Evolutionary conservation across 352 stramenopile species (phyloP).

Genomic region (Phytopythium mirpurense): DNA sequence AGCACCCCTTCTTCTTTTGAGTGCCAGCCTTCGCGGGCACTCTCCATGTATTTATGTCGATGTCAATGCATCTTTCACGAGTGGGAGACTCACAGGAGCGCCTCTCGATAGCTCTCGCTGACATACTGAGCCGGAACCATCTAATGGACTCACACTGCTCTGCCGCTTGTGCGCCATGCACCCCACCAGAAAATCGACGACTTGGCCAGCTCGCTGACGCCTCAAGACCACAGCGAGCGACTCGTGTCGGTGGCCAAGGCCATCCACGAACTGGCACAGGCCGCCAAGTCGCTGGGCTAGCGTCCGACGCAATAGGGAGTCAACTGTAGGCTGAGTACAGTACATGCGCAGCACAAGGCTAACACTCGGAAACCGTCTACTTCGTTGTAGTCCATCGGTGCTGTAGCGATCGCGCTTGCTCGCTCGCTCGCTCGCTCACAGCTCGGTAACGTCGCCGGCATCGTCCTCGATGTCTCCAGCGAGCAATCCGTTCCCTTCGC

Average conservation of each 20-base stretch:
- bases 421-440: conserved; percentile 1
- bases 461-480: conserved; percentile 22
- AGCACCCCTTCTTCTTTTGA: conserved; percentile 45
- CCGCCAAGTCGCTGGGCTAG: conserved; percentile 41
- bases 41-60: not conserved
- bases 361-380: not conserved
- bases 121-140: conserved; percentile 6
- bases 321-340: not conserved
- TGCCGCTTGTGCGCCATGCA: not conserved
- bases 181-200: conserved; percentile 62
- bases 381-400: not conserved
- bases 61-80: not conserved
- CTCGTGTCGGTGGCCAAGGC: conserved; percentile 50
- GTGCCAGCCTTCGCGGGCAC: not conserved
- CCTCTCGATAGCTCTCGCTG: not conserved
- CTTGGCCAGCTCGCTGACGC: conserved; percentile 47
- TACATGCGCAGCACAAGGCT: not conserved
- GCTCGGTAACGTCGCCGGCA: conserved; percentile 3
- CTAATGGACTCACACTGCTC: conserved; percentile 12
- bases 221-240: conserved; percentile 54
- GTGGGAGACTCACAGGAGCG: not conserved
- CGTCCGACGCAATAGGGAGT: conserved; percentile 3
- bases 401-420: not conserved
- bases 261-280: conserved; percentile 58
- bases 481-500: conserved; percentile 44